Conservation (phyloP, 441 rosid species). For the Theobroma grandiflorum region DNA sequence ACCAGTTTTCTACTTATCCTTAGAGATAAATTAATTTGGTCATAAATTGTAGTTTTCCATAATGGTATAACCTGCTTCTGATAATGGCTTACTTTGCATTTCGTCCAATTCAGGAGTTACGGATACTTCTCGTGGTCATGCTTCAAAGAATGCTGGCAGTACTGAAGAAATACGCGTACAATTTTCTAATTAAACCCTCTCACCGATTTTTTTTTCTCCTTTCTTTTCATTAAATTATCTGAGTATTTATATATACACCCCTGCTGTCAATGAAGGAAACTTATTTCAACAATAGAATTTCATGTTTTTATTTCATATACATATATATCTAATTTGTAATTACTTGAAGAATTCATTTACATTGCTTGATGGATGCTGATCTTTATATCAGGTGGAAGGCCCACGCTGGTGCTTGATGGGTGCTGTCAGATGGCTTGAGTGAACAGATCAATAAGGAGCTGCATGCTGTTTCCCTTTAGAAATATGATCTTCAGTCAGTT, state of each 20-base stretch:
- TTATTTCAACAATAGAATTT: not conserved
- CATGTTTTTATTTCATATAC: no score
- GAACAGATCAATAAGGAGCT: not conserved
- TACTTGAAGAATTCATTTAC: not conserved
- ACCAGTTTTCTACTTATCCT: not conserved
- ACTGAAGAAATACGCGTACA: not conserved
- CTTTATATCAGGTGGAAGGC: conserved; percentile 4
- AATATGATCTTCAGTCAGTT: no score
- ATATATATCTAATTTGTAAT: no score
- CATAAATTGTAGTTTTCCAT: not conserved
- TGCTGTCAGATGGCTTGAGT: not conserved
- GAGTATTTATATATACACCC: not conserved
- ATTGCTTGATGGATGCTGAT: not conserved
- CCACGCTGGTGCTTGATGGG: not conserved
- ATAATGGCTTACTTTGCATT: not conserved
- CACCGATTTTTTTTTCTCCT: no score
- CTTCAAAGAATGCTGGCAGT: not conserved
- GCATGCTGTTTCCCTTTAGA: not conserved
- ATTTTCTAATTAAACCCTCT: not conserved
- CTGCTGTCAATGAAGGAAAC: not conserved
- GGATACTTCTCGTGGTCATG: not conserved
- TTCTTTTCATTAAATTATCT: not conserved
- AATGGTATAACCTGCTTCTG: not conserved
- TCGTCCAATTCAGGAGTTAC: not conserved
- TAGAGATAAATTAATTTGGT: not conserved